phyloP scores from a whole-genome alignment of 345 rosid genomes.

The Moricandia arvensis region DNA sequence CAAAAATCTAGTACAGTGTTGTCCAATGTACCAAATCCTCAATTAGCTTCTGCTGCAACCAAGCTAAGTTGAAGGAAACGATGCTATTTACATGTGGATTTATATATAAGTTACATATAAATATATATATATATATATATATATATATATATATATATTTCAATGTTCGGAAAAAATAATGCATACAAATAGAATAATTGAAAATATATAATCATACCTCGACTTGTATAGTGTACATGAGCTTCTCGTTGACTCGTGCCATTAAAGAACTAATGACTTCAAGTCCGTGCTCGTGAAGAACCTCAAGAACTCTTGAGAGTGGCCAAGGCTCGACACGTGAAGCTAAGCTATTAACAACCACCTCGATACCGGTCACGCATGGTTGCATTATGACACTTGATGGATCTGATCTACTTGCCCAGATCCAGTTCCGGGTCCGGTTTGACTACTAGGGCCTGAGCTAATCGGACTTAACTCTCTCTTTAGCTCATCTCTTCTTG shows the following conservation, averaged over 20 bases:
- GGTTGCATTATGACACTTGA: slow-evolving; percentile 30
- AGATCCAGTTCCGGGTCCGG: slow-evolving; percentile 19
- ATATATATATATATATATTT: too few relatives aligned
- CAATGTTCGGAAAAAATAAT: too few relatives aligned
- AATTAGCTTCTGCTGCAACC: slow-evolving; percentile 14
- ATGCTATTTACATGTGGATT: slow-evolving; percentile 40
- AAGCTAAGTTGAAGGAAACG: slow-evolving; percentile 29
- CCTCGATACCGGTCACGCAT: slow-evolving; percentile 39
- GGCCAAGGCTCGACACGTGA: slow-evolving; percentile 29
- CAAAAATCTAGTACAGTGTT: not conserved
- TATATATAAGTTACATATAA: not conserved
- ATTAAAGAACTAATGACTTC: slow-evolving; percentile 37
- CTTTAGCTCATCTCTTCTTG: slow-evolving; percentile 41
- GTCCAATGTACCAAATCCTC: slow-evolving; percentile 28
- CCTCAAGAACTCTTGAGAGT: slow-evolving; percentile 37
- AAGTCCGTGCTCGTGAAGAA: slow-evolving; percentile 41
- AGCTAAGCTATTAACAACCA: slow-evolving; percentile 31
- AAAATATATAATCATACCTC: slow-evolving; percentile 34
- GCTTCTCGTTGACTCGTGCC: slow-evolving; percentile 37
- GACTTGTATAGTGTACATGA: slow-evolving; percentile 41
- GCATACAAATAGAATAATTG: not conserved
- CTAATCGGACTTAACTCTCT: not conserved
- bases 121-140: too few relatives aligned
- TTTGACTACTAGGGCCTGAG: slow-evolving; percentile 12
- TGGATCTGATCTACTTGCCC: slow-evolving; percentile 8